Percentiles rank a stretch among this genome's conserved stretches.
These are phyloP conservation scores for Colletotrichum sp. DNA, from an alignment of 2,329 filamentous ascomycete genomes.

Conservation along the genomic window DNA sequence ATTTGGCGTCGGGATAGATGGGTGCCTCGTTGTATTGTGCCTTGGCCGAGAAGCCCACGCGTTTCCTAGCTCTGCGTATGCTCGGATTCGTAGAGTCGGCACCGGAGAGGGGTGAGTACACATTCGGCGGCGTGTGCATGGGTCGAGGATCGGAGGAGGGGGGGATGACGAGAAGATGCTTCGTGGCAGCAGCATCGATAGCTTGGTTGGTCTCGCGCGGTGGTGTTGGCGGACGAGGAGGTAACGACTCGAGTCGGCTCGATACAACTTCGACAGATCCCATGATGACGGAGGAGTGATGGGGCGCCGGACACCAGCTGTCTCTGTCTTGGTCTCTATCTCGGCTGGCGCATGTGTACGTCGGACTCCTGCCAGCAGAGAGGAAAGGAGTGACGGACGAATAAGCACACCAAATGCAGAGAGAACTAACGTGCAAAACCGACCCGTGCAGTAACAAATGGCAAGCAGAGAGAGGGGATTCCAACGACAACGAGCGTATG, in stretches of 20 bases:
- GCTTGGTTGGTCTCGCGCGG: constrained; percentile 59
- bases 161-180: constrained; percentile 38
- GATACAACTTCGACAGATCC: constrained; percentile 40
- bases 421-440: not conserved
- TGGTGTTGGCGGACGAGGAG: constrained; percentile 69
- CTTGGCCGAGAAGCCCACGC: constrained; percentile 61
- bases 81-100: constrained; percentile 46
- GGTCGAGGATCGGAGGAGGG: constrained; percentile 41
- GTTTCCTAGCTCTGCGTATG: constrained; percentile 53
- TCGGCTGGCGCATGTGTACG: constrained; percentile 8
- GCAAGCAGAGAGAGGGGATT: not conserved
- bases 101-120: constrained; percentile 47
- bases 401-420: not conserved
- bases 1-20: constrained; percentile 44
- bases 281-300: constrained; percentile 37
- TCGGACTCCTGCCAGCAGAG: constrained; percentile 1
- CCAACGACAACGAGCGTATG: constrained; percentile 4
- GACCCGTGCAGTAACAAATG: not conserved
- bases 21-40: constrained; percentile 63
- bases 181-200: constrained; percentile 34
- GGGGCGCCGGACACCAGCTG: not conserved
- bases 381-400: not conserved
- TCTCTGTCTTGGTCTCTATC: not conserved
- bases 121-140: constrained; percentile 59
- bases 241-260: constrained; percentile 55